Percentiles rank a stretch among this genome's conserved stretches.
phyloP scores from a whole-genome alignment of 148 eudicot species.

The Arbutus unedo region DNA sequence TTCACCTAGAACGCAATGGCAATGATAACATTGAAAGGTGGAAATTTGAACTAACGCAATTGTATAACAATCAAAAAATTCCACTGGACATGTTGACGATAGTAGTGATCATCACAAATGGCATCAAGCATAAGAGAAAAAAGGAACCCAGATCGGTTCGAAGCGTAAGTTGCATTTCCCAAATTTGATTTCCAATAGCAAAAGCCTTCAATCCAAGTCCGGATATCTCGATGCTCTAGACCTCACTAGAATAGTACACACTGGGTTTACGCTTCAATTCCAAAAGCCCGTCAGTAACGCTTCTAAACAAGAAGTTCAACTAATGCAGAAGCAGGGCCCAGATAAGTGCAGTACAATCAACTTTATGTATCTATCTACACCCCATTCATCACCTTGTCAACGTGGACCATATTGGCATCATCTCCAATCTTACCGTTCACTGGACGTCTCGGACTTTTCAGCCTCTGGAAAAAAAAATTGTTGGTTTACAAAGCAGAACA shows the following conservation, averaged over 20 bases:
- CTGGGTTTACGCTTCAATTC: not conserved
- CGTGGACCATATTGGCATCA: slow-evolving; percentile 48
- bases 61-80: not conserved
- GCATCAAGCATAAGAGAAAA: not conserved
- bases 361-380: slow-evolving; percentile 30
- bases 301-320: not conserved
- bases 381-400: slow-evolving; percentile 60
- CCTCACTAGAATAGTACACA: not conserved
- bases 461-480: slow-evolving; percentile 50
- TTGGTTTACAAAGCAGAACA: not conserved
- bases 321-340: not conserved
- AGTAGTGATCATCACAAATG: slow-evolving; percentile 5
- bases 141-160: not conserved
- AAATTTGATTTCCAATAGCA: not conserved
- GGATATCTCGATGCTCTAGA: too few relatives aligned
- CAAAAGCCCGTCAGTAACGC: not conserved
- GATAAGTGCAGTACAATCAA: not conserved
- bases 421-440: slow-evolving; percentile 73
- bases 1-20: not conserved
- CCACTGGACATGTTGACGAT: not conserved
- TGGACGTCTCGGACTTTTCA: slow-evolving; percentile 75
- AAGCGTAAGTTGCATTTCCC: not conserved
- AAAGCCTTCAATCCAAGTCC: too few relatives aligned
- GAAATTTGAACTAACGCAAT: not conserved
- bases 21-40: not conserved